A percentile compares a stretch with the other conserved stretches of the same genome.
Evolutionary conservation across 2,329 filamentous ascomycete species (phyloP).

Genomic region (Aureobasidium sp.): DNA sequence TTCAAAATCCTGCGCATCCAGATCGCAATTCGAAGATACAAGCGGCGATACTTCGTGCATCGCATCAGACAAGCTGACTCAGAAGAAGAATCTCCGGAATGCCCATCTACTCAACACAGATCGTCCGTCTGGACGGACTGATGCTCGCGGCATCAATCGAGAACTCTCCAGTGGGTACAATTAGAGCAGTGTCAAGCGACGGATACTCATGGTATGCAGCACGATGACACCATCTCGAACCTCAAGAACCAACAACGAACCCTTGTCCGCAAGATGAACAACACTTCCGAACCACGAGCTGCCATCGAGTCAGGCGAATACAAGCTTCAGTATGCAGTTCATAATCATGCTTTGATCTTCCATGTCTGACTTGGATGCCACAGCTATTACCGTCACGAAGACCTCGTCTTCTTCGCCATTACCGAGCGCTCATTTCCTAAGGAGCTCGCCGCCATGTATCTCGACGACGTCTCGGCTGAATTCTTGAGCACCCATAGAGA

Average conservation of each 20-base stretch:
- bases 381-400: conserved; percentile 77
- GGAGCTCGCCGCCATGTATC: conserved; percentile 97
- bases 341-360: neutral
- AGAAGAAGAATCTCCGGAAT: conserved; percentile 8
- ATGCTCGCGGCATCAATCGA: conserved; percentile 94
- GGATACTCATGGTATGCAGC: conserved; percentile 40
- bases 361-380: conserved; percentile 19
- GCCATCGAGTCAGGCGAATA: conserved; percentile 81
- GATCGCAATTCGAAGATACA: neutral
- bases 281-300: conserved; percentile 83
- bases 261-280: conserved; percentile 78
- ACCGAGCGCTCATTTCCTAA: conserved; percentile 91
- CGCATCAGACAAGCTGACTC: neutral
- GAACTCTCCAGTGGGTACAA: conserved; percentile 45
- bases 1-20: neutral
- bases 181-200: no score
- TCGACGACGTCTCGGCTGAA: conserved; percentile 82
- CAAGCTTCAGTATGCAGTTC: conserved; percentile 69
- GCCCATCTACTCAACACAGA: conserved; percentile 62
- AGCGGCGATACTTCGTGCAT: neutral
- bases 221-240: conserved; percentile 70
- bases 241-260: conserved; percentile 88
- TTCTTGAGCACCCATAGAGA: conserved; percentile 79
- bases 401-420: conserved; percentile 87
- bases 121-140: conserved; percentile 90